A percentile compares a stretch with the other conserved stretches of the same genome.
phyloP scores from a whole-genome alignment of 176 grass and related monocot species.

The Triticum urartu region DNA sequence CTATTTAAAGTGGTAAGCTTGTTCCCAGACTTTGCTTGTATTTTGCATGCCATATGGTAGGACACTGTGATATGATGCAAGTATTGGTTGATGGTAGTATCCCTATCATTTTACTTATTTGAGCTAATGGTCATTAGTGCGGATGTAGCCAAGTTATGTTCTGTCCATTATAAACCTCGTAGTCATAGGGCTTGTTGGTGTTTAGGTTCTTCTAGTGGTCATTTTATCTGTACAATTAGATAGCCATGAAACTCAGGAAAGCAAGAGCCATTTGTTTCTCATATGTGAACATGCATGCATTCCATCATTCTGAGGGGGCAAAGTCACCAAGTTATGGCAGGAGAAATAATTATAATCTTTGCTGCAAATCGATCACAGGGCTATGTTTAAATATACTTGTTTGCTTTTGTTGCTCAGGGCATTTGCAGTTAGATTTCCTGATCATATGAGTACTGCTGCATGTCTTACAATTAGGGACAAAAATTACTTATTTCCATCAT shows the following conservation, averaged over 20 bases:
- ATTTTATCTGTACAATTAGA: neutral
- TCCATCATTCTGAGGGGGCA: neutral
- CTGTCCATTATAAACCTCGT: too few species aligned
- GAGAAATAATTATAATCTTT: neutral
- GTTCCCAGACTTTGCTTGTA: neutral
- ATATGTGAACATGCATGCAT: neutral
- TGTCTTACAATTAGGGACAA: neutral
- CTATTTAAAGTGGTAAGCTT: neutral
- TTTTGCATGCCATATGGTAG: neutral
- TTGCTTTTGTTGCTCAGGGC: neutral
- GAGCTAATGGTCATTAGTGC: neutral
- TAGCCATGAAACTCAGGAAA: neutral
- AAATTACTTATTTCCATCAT: neutral
- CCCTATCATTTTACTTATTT: neutral
- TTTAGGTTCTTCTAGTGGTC: neutral
- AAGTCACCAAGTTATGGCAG: neutral
- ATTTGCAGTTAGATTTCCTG: neutral
- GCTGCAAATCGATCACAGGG: neutral
- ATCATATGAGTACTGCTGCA: neutral
- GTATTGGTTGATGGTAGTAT: too few species aligned
- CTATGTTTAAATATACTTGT: neutral
- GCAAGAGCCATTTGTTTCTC: neutral
- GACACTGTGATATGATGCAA: neutral
- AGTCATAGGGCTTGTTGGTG: neutral
- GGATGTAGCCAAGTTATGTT: neutral